Evolutionary conservation across 2,329 filamentous ascomycete species (phyloP).

Genomic region (Monosporascus cannonballus): DNA sequence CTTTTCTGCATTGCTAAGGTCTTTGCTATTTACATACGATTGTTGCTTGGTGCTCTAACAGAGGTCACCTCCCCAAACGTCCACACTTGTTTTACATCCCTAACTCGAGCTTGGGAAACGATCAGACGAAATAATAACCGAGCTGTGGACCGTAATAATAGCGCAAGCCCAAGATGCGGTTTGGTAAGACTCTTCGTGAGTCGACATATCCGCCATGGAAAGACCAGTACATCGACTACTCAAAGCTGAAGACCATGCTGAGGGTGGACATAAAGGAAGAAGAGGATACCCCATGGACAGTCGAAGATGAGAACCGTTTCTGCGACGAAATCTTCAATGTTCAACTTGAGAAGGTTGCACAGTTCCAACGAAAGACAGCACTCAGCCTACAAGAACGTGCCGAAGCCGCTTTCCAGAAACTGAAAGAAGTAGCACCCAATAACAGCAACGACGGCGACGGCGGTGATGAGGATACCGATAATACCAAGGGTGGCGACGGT

Average conservation of each 20-base stretch:
- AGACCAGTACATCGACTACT: constrained; percentile 91
- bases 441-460: constrained; percentile 42
- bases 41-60: too few relatives aligned
- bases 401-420: constrained; percentile 56
- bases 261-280: constrained; percentile 64
- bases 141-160: too few relatives aligned
- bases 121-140: too few relatives aligned
- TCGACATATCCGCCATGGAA: constrained; percentile 84
- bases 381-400: constrained; percentile 47
- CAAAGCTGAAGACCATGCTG: constrained; percentile 83
- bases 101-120: too few relatives aligned
- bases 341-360: constrained; percentile 89
- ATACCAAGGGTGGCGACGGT: background rate
- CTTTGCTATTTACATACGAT: background rate
- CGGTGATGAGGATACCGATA: background rate
- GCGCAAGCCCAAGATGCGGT: constrained; percentile 61
- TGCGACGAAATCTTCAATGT: constrained; percentile 92
- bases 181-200: constrained; percentile 79
- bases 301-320: constrained; percentile 88
- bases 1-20: background rate
- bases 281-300: constrained; percentile 72
- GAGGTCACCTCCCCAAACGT: background rate
- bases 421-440: constrained; percentile 73
- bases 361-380: constrained; percentile 79
- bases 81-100: background rate